Base-by-base conservation (phyloP, 1,139 yeast genomes). In the Komagataea norvegica region DNA sequence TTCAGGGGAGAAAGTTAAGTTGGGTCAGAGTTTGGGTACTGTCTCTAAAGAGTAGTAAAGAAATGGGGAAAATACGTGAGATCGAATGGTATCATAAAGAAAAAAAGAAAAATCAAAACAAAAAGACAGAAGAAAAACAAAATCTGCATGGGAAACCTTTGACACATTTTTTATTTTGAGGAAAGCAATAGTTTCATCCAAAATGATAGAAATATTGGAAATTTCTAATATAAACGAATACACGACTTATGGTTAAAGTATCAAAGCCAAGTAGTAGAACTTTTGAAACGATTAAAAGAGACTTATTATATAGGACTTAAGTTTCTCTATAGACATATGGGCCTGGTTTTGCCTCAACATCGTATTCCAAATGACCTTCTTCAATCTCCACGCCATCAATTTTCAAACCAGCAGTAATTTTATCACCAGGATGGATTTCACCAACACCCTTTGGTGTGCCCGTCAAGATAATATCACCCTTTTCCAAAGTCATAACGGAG, bases 391-490 rank as follows among this genome's bases (percentile, higher is more conserved):
- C 55, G 9, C 79, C 91, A 29, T 72, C 73, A 29, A 71, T 73
- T 25, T 60, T 61, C 25, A 52, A 32, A 45, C 73, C 70, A 9
- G 94, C 95, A 38, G 70, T 69, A 27, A 91, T 68, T 31, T 60
- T 60, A 59, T 91, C 97, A 7, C 96, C 97, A 1, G 94, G 82
- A 8, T 59, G 62, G 33, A 89, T 65, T 26, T 72, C 67, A 10
- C 97, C 96, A 9, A 91, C 99, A n/a, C 99, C 99, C 61, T 89
- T 87, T 31, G 98, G 98, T 1, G 98, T 91, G 11, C 98, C 98
- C 0, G 97, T 91, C 43, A 89, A 69, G 42, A 91, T 81, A 50
- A 91, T 72, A 57, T 91, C 97, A 18, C 96, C 96, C 43, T 87
- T 81, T 52, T 88, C 79, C 42, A 91, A 68, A 3, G 96, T 86